Conservation (phyloP, 2,329 filamentous ascomycete species). For the Aureobasidium pullulans region DNA sequence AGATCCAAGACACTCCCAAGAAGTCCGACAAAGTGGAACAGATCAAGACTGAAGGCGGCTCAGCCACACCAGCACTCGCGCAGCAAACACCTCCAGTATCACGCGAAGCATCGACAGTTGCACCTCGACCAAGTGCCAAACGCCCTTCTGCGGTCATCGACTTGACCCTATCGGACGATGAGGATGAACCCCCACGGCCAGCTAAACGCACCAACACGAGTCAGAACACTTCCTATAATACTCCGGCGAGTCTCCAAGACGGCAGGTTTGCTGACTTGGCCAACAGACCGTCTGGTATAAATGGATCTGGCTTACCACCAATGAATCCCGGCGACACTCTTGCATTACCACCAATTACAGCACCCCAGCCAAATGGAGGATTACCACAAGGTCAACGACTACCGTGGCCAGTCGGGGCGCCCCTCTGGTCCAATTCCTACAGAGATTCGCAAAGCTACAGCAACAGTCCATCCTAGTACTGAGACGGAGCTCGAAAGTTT, state of each 20-base stretch:
- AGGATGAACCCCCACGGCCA: conserved; percentile 34
- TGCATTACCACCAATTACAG: conserved; percentile 18
- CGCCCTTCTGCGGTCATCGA: conserved; percentile 42
- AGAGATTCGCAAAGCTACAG: conserved; percentile 10
- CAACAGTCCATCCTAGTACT: conserved; percentile 2
- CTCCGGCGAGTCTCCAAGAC: conserved; percentile 17
- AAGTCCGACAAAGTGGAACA: conserved; percentile 23
- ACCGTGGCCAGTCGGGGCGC: conserved; percentile 10
- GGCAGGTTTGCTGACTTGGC: conserved; percentile 16
- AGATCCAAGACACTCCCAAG: conserved; percentile 31
- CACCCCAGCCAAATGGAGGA: conserved; percentile 17
- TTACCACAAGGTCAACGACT: conserved; percentile 5
- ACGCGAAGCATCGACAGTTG: conserved; percentile 31
- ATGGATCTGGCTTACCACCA: conserved; percentile 13
- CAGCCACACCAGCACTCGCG: conserved; percentile 29
- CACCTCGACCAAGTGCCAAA: conserved; percentile 30
- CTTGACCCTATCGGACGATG: conserved; percentile 42
- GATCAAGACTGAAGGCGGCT: conserved; percentile 33
- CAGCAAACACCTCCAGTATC: conserved; percentile 40
- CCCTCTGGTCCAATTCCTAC: not conserved
- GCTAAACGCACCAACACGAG: conserved; percentile 26
- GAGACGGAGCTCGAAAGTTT: not conserved
- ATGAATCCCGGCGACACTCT: conserved; percentile 16
- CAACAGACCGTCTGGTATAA: conserved; percentile 17
- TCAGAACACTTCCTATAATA: conserved; percentile 17